Percentiles rank a stretch among this genome's conserved stretches.
Conservation (phyloP, 352 stramenopile genomes). For the Globisporangium irregulare region DNA sequence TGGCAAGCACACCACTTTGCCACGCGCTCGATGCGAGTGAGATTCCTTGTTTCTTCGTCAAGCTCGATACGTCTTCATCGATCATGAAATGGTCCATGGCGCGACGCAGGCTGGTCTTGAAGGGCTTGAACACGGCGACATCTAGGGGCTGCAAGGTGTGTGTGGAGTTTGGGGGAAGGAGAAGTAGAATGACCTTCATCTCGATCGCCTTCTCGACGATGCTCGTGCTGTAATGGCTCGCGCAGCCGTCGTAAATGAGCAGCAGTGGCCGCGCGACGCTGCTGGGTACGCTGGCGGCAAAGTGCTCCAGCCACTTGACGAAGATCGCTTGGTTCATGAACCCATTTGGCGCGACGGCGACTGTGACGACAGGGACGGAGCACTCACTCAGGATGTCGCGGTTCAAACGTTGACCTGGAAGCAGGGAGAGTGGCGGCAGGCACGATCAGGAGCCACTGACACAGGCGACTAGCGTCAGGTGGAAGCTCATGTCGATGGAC, state of each 20-base stretch:
- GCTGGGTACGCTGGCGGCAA: neutral
- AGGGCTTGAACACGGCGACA: neutral
- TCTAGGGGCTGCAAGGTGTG: neutral
- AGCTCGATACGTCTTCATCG: neutral
- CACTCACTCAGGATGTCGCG: constrained; percentile 8
- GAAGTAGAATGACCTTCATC: constrained; percentile 1
- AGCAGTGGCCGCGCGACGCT: neutral
- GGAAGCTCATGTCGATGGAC: constrained; percentile 5
- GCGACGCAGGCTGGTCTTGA: neutral
- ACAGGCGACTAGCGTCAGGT: constrained; percentile 7
- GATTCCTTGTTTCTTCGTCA: constrained; percentile 7
- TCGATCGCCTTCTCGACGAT: neutral
- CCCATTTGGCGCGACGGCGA: constrained; percentile 1
- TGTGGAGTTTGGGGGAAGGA: neutral
- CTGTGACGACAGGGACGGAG: neutral
- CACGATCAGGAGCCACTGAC: neutral
- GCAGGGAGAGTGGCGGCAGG: neutral
- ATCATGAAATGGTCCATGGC: neutral
- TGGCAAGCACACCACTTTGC: neutral
- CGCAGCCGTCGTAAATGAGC: constrained; percentile 2
- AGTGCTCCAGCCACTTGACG: neutral
- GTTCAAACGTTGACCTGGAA: constrained; percentile 6
- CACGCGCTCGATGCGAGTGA: neutral
- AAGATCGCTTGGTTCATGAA: constrained; percentile 1
- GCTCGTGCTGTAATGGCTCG: neutral